phyloP scores from a whole-genome alignment of 495 filamentous ascomycete genomes.

The Daldinia grandis region DNA sequence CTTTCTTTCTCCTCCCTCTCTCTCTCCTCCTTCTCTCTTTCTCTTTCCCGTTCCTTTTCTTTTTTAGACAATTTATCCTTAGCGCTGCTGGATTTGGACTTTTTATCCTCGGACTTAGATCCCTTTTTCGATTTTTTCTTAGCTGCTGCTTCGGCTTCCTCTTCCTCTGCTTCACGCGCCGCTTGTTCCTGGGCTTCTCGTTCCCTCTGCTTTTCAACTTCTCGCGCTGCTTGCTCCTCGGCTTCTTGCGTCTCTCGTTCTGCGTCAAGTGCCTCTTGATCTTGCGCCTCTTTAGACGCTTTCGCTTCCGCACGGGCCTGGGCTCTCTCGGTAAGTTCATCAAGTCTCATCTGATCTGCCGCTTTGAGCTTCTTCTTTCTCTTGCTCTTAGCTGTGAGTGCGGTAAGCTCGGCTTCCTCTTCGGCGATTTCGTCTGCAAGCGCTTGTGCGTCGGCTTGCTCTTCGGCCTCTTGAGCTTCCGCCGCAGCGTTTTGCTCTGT shows the following conservation, averaged over 20 bases:
- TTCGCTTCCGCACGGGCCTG: conserved; percentile 43
- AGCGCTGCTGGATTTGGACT: conserved; percentile 36
- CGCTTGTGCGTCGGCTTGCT: conserved; percentile 32
- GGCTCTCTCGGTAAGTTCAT: conserved; percentile 51
- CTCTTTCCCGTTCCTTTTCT: conserved; percentile 27
- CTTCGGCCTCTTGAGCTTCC: conserved; percentile 30
- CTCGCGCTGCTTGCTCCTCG: conserved; percentile 44
- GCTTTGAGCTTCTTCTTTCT: conserved; percentile 46
- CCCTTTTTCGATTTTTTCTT: conserved; percentile 56
- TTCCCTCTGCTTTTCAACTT: conserved; percentile 48
- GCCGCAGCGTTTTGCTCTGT: conserved; percentile 25
- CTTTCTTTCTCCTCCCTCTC: conserved; percentile 1
- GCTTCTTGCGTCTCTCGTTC: conserved; percentile 38
- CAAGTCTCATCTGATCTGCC: conserved; percentile 49
- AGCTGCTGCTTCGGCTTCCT: conserved; percentile 47
- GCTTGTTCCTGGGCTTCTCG: conserved; percentile 28
- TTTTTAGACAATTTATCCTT: conserved; percentile 42
- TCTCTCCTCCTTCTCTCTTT: conserved; percentile 33
- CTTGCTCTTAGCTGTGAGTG: conserved; percentile 31
- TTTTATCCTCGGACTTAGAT: conserved; percentile 45
- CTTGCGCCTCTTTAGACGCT: conserved; percentile 43
- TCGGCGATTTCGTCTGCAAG: conserved; percentile 43
- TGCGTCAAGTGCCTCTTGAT: conserved; percentile 27
- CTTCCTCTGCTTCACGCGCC: conserved; percentile 49
- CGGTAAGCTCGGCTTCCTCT: conserved; percentile 37